These are phyloP conservation scores for Pseudogymnoascus sp. DNA, from an alignment of 2,329 filamentous ascomycete genomes.

Conservation along the genomic window DNA sequence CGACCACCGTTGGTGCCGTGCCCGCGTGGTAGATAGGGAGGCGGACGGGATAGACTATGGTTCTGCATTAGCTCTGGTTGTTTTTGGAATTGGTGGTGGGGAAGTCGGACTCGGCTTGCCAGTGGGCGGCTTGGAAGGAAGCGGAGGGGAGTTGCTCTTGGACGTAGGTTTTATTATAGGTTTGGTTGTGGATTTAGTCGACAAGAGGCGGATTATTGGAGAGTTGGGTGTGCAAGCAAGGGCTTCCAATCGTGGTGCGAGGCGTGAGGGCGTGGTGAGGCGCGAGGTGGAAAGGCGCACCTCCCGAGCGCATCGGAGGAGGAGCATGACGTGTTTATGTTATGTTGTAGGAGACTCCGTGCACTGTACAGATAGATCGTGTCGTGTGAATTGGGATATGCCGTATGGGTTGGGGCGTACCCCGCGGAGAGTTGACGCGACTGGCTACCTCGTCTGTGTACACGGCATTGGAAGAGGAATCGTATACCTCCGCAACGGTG, in stretches of 20 bases:
- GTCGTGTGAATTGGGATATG: not conserved
- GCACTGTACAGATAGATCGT: not conserved
- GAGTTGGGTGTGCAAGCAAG: not conserved
- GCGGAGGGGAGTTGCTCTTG: not conserved
- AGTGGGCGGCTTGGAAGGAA: not conserved
- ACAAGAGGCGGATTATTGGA: not conserved
- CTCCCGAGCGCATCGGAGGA: not conserved
- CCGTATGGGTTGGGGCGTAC: not conserved
- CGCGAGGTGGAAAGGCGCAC: not conserved
- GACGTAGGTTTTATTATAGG: not conserved
- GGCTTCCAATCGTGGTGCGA: not conserved
- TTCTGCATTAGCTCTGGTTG: not conserved
- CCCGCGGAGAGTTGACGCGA: not conserved
- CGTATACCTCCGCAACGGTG: not conserved
- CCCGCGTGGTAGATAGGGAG: conserved; percentile 72
- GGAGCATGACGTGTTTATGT: not conserved
- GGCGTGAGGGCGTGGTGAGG: not conserved
- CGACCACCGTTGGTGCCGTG: conserved; percentile 55
- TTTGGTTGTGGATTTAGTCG: not conserved
- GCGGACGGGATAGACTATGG: conserved; percentile 44
- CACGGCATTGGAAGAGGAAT: not conserved
- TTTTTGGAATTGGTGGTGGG: not conserved
- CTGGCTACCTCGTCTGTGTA: not conserved
- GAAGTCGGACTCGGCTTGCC: not conserved
- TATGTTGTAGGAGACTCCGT: not conserved